Evolutionary conservation across 2,329 filamentous ascomycete species (phyloP), one percentile per base, ranked within the genome.

Genomic region (Pestalotiopsis fici): DNA sequence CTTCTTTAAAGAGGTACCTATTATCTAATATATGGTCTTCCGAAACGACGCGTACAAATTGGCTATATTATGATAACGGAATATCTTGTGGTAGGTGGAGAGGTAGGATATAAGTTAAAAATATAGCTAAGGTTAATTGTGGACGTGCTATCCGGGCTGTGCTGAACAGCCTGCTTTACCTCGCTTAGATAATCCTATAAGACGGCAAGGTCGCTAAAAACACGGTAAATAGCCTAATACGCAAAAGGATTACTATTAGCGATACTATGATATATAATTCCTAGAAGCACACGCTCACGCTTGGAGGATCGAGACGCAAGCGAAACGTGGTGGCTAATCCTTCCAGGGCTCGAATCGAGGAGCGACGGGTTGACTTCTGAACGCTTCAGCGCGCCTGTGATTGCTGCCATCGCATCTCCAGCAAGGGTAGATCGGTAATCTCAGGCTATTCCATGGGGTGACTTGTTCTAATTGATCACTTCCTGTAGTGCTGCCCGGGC

Each of bases 81-180:
- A 67, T 6, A 67, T 55, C 57, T 70, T 55, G 5, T 69, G 63
- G 2, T 64, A 70, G 4, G 63, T 70, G 1, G 63, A 67, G 5
- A 69, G 54, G 47, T 56, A 3, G 65, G 69, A 18, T 63, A 70
- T 2, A 62, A 70, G 55, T 31, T 59, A 3, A 66, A n/a, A 2
- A 70, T 21, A 5, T 21, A 50, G 37, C 27, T 64, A n/a, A 50
- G 23, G n/a, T 64, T 18, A 21, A 64, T 64, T 4, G 39, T 64
- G 18, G 35, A 64, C 18, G 25, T 64, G 9, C n/a, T 37, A 15
- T 64, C 60, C 28, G 39, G 6, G 59, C 18, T 31, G 13, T 64
- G n/a, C 15, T 11, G 15, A 18, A 50, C 60, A 21, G 60, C 60
- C 4, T 27, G 60, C 2, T 25, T 50, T 12, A 64, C 63, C 23